These are phyloP conservation scores for Fusarium scirpi DNA, from an alignment of 2,329 filamentous ascomycete species.

Conservation along the genomic window DNA sequence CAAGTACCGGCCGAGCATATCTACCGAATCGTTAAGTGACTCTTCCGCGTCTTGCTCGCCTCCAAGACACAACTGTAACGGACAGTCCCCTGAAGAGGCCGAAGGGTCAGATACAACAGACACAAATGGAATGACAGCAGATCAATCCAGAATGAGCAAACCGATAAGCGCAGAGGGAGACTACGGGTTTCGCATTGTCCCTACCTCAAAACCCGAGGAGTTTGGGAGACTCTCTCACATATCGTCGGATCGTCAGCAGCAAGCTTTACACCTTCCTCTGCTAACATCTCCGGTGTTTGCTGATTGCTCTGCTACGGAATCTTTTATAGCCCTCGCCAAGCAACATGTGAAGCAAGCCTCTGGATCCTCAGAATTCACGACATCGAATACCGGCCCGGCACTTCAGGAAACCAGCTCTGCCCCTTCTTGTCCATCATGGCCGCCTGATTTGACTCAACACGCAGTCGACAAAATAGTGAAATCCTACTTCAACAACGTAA, in stretches of 20 bases:
- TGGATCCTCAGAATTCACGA: conserved; percentile 68
- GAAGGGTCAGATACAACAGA: background rate
- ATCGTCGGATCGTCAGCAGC: conserved; percentile 69
- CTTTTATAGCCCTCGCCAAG: conserved; percentile 70
- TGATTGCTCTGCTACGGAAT: conserved; percentile 72
- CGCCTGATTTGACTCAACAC: conserved; percentile 54
- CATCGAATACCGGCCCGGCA: conserved; percentile 67
- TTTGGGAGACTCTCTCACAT: conserved; percentile 67
- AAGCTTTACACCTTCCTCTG: conserved; percentile 44
- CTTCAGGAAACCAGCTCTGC: conserved; percentile 67
- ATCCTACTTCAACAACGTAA: conserved; percentile 71
- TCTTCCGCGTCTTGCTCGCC: background rate
- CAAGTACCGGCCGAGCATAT: conserved; percentile 11
- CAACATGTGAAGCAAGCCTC: conserved; percentile 67
- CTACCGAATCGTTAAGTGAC: background rate
- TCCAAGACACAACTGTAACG: background rate
- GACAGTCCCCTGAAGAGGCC: background rate
- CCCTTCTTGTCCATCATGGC: conserved; percentile 49
- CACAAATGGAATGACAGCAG: background rate
- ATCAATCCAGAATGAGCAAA: background rate
- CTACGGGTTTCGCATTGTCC: conserved; percentile 1
- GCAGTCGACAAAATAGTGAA: conserved; percentile 60
- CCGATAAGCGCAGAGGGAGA: background rate
- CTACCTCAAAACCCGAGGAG: conserved; percentile 61
- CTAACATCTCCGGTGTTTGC: conserved; percentile 62